phyloP scores from a whole-genome alignment of 768 basidiomycete species.

The Mycena maculata region DNA sequence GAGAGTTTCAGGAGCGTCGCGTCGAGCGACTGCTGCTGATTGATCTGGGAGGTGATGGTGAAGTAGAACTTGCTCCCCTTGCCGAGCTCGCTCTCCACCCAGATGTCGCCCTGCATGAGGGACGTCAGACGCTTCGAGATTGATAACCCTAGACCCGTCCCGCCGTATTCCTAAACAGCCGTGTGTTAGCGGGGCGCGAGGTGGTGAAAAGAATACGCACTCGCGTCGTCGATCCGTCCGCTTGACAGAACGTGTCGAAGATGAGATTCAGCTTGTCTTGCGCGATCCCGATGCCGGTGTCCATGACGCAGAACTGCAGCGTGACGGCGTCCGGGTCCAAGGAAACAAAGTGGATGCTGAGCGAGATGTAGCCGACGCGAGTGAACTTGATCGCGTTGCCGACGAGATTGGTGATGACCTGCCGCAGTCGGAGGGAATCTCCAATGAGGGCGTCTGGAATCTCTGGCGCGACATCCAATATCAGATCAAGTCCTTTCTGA shows the following conservation, averaged over 20 bases:
- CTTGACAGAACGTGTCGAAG: constrained; percentile 99
- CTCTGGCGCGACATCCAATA: constrained; percentile 94
- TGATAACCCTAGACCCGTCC: constrained; percentile 94
- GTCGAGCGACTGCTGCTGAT: constrained; percentile 74
- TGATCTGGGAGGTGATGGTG: constrained; percentile 90
- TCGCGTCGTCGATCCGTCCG: constrained; percentile 96
- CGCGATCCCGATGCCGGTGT: constrained; percentile 98
- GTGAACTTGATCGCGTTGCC: constrained; percentile 99
- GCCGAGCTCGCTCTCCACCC: constrained; percentile 96
- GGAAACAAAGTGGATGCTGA: constrained; percentile 84
- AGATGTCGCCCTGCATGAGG: constrained; percentile 98
- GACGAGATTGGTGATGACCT: constrained; percentile 95
- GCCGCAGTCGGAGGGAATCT: constrained; percentile 92
- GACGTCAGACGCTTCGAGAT: constrained; percentile 97
- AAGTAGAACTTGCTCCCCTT: constrained; percentile 97
- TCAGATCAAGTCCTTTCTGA: constrained; percentile 95
- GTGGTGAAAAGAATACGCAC: constrained; percentile 55
- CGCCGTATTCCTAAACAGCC: constrained; percentile 86
- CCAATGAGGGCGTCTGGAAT: constrained; percentile 98
- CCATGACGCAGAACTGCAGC: constrained; percentile 96
- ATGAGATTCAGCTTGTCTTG: constrained; percentile 98
- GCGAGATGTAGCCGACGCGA: constrained; percentile 89
- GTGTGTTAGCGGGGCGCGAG: constrained; percentile 10
- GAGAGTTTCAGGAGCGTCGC: constrained; percentile 81
- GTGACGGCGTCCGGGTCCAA: constrained; percentile 87